Base-by-base conservation (phyloP, 2,329 filamentous ascomycete species). In the Phyllosticta citriasiana region DNA sequence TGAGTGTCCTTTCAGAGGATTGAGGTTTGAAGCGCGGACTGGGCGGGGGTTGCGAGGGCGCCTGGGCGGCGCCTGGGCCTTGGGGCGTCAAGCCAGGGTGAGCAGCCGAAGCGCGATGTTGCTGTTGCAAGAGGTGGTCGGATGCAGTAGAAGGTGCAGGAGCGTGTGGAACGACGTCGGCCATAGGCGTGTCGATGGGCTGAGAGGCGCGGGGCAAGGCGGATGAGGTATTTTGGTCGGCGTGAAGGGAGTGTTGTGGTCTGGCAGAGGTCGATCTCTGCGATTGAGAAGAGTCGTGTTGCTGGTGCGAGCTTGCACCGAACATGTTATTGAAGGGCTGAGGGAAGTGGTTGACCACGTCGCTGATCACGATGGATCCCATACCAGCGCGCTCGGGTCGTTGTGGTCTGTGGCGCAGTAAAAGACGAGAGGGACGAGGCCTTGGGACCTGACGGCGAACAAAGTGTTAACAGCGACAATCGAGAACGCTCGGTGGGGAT, bases 301-400 rank as follows among this genome's bases (percentile, higher is more conserved):
- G 62, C 65, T 70, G 73, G 68, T 79, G 77, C 67, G 74, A 68
- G 67, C 74, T 71, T 66, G 74, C 74, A 74, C 78, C 79, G 69
- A 82, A 77, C 78, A 90, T 88, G 81, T 86, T 88, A 77, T 81
- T 84, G 79, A 85, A 84, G 76, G 88, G 33, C 33, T 40, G 87
- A 76, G 85, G 83, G 69, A 86, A 80, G 77, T 90, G 86, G 74
- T 88, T 83, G 76, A 86, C 84, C 78, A 86, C 86, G 79, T 93
- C 89, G 77, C 78, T 79, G 68, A 84, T 74, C 70, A 84, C 76
- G 67, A 84, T 75, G 72, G 82, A 83, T 78, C 81, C 81, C 83
- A 85, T 85, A 73, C 78, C 82, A 77, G 75, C 74, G 69, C 59
- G 60, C 55, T 53, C 55, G 25, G 55, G 55, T 35, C 55, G 33